Conservation (phyloP, 306 rosid genomes). For the Luffa aegyptiaca region DNA sequence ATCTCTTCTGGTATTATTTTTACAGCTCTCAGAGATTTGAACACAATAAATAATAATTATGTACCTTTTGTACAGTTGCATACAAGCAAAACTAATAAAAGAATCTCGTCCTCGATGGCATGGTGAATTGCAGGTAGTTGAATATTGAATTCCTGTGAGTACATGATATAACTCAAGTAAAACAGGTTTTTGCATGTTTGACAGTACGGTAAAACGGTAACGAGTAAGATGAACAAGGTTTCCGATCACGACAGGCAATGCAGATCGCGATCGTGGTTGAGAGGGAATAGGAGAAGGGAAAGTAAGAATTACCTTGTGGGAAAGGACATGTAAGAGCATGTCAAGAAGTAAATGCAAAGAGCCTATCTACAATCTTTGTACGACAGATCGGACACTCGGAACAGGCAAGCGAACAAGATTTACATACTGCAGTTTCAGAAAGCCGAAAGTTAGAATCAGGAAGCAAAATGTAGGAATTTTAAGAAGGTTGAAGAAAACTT, state of each 20-base stretch:
- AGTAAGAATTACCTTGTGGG: constrained; percentile 31
- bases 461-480: neutral
- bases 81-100: constrained; percentile 68
- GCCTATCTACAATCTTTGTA: constrained; percentile 90
- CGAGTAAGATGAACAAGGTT: neutral
- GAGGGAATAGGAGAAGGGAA: neutral
- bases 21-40: constrained; percentile 45
- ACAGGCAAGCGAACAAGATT: constrained; percentile 97
- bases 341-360: constrained; percentile 86
- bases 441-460: neutral
- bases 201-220: neutral
- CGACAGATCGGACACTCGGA: constrained; percentile 96
- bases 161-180: neutral
- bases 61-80: constrained; percentile 60
- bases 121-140: constrained; percentile 16
- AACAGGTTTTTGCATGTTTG: neutral
- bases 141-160: constrained; percentile 42
- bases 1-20: constrained; percentile 32
- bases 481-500: constrained; percentile 22
- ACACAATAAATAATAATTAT: constrained; percentile 36
- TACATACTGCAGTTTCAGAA: constrained; percentile 48
- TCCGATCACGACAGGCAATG: neutral
- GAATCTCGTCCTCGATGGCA: constrained; percentile 60
- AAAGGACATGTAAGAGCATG: constrained; percentile 8
- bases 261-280: neutral